Evolutionary conservation across 768 basidiomycete species (phyloP).

Genomic region (Collybiopsis confluens): DNA sequence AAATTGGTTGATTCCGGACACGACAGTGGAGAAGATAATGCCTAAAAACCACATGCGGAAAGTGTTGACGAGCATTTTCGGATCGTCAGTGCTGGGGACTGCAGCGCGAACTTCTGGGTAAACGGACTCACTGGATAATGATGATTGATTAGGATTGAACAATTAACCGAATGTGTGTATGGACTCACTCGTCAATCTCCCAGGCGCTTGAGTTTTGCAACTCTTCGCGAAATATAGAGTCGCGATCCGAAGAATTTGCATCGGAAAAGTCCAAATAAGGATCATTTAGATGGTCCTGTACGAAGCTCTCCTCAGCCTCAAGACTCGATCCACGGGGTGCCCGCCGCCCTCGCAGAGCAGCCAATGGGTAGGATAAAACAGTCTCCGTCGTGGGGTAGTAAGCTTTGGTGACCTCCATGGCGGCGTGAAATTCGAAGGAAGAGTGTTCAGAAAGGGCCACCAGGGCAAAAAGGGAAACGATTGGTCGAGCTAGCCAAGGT

Average conservation of each 20-base stretch:
- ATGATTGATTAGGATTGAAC: slow-evolving; percentile 6
- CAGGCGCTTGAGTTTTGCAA: slow-evolving; percentile 54
- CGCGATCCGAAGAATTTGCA: slow-evolving; percentile 33
- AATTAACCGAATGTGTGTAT: background rate
- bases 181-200: slow-evolving; percentile 63
- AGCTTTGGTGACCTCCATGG: slow-evolving; percentile 44
- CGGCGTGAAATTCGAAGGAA: no score
- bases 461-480: no score
- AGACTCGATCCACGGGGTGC: slow-evolving; percentile 78
- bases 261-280: slow-evolving; percentile 68
- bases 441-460: no score
- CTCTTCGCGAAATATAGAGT: slow-evolving; percentile 43
- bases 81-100: slow-evolving; percentile 77
- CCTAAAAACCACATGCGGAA: slow-evolving; percentile 82
- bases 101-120: slow-evolving; percentile 88
- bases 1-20: slow-evolving; percentile 63
- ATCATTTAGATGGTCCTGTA: slow-evolving; percentile 76
- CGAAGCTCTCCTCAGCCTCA: slow-evolving; percentile 46
- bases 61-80: slow-evolving; percentile 74
- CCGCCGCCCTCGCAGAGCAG: slow-evolving; percentile 38
- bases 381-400: slow-evolving; percentile 39
- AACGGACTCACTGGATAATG: slow-evolving; percentile 72
- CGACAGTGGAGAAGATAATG: slow-evolving; percentile 49
- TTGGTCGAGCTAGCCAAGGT: no score
- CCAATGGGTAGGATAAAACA: slow-evolving; percentile 21